These are phyloP conservation scores for Phaeosphaeria sp. DNA, from an alignment of 2,329 filamentous ascomycete genomes.

Conservation along the genomic window DNA sequence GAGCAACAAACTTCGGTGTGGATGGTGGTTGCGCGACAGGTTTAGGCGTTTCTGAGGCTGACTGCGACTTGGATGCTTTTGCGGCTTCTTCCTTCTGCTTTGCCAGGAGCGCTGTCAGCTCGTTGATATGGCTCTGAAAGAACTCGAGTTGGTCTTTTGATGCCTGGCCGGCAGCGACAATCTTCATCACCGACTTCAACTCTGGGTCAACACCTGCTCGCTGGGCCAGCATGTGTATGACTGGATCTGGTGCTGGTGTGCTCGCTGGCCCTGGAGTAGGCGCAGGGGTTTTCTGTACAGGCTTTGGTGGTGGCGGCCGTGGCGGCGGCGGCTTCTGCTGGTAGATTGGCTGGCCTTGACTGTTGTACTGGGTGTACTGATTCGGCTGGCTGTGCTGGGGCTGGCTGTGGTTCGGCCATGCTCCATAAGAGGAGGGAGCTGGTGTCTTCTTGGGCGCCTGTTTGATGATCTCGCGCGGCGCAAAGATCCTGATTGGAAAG, in stretches of 20 bases:
- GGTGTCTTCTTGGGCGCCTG: conserved; percentile 38
- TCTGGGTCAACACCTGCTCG: conserved; percentile 75
- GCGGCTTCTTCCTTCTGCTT: conserved; percentile 48
- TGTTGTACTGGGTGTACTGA: conserved; percentile 34
- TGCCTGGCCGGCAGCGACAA: conserved; percentile 78
- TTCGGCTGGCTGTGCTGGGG: conserved; percentile 31
- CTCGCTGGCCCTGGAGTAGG: conserved; percentile 29
- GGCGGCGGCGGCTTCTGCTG: conserved; percentile 33
- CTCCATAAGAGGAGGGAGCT: conserved; percentile 32
- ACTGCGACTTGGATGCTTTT: conserved; percentile 24
- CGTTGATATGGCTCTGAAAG: conserved; percentile 82
- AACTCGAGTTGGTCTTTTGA: conserved; percentile 73
- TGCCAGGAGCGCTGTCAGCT: conserved; percentile 66
- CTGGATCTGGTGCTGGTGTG: conserved; percentile 67
- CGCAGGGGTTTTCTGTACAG: conserved; percentile 30
- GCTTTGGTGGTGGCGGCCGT: conserved; percentile 41
- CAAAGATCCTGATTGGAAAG: conserved; percentile 66
- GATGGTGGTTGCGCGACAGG: conserved; percentile 13
- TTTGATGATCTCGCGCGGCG: conserved; percentile 34
- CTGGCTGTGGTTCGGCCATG: conserved; percentile 44
- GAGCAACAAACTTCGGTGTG: conserved; percentile 15
- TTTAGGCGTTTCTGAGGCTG: conserved; percentile 22
- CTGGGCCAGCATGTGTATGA: conserved; percentile 80
- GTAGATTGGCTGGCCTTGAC: conserved; percentile 16
- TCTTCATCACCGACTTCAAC: conserved; percentile 80